These are phyloP conservation scores for Naematelia encephala DNA, from an alignment of 768 basidiomycete species.

Conservation along the genomic window DNA sequence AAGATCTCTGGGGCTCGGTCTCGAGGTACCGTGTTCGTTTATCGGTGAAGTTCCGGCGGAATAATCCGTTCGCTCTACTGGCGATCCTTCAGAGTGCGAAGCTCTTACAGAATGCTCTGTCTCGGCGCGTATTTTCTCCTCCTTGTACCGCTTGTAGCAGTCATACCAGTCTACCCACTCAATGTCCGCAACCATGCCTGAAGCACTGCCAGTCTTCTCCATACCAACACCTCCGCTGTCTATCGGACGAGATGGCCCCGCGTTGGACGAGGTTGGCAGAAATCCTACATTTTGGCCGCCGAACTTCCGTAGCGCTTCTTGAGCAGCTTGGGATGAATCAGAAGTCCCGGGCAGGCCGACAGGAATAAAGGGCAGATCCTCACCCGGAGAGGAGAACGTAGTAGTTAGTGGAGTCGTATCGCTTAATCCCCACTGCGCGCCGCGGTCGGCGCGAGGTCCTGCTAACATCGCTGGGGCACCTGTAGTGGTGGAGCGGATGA, in stretches of 20 bases:
- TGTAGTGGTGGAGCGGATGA: conserved; percentile 36
- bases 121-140: conserved; percentile 52
- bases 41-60: neutral
- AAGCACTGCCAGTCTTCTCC: conserved; percentile 24
- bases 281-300: neutral
- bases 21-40: neutral
- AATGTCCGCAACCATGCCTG: conserved; percentile 45
- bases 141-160: conserved; percentile 53
- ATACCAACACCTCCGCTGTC: conserved; percentile 13
- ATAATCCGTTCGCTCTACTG: neutral
- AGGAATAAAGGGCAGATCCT: conserved; percentile 31
- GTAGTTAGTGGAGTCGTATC: conserved; percentile 8
- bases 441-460: conserved; percentile 20
- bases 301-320: neutral
- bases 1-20: conserved; percentile 8
- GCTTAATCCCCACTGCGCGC: conserved; percentile 27
- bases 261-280: conserved; percentile 11
- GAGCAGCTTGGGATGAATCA: neutral
- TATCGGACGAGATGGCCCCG: conserved; percentile 18
- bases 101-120: conserved; percentile 3
- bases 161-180: conserved; percentile 56
- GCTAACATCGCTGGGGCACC: conserved; percentile 40
- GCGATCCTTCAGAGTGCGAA: neutral
- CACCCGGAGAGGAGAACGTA: conserved; percentile 28
- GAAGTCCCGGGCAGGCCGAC: neutral